These are phyloP conservation scores for Trebouxia sp. DNA, from an alignment of 139 green algal species.

Conservation along the genomic window DNA sequence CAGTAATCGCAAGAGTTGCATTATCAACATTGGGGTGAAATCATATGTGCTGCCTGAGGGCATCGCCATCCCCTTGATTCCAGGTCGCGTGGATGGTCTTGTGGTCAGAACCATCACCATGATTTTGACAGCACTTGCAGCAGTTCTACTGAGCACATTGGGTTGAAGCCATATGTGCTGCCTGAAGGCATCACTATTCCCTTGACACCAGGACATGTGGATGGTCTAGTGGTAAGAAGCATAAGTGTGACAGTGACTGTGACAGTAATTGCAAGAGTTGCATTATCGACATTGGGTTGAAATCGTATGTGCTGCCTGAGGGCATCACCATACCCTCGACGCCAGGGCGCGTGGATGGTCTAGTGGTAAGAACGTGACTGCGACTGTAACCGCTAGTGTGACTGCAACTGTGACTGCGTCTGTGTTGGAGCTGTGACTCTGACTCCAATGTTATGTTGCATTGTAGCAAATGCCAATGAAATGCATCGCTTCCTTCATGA, in stretches of 20 bases:
- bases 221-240: conserved; percentile 17
- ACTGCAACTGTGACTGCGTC: no score
- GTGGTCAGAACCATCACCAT: no score
- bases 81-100: no score
- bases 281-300: neutral
- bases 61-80: neutral
- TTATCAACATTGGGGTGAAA: neutral
- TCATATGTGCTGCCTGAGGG: neutral
- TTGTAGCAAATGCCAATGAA: no score
- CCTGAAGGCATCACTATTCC: conserved; percentile 30
- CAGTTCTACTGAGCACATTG: conserved; percentile 32
- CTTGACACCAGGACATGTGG: neutral
- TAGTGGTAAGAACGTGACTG: neutral
- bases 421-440: no score
- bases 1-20: no score
- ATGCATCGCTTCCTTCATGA: no score
- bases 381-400: neutral
- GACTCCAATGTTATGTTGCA: no score
- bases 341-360: no score
- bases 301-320: neutral
- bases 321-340: neutral
- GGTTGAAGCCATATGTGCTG: conserved; percentile 31
- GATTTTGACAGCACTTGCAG: no score
- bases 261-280: no score
- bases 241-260: no score